Evolutionary conservation across 1,139 yeast species (phyloP).

Genomic region (Blastobotrys illinoisensis): DNA sequence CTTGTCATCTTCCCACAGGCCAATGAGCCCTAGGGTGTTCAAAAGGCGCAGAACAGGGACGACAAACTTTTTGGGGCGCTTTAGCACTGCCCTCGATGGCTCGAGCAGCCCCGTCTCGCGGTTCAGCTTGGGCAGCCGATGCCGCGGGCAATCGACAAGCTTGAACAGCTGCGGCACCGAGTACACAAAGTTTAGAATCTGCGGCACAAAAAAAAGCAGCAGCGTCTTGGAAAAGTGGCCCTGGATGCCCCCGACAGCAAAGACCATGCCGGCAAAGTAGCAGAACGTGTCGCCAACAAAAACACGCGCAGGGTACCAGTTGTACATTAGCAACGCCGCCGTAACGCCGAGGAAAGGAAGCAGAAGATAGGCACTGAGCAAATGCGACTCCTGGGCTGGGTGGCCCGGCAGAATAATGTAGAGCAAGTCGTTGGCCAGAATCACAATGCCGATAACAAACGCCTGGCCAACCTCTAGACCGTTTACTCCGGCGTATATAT

Average conservation of each 20-base stretch:
- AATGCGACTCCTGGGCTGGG: conserved; percentile 73
- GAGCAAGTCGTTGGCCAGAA: conserved; percentile 69
- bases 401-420: conserved; percentile 55
- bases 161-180: conserved; percentile 87
- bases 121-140: conserved; percentile 78
- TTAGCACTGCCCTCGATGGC: conserved; percentile 55
- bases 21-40: conserved; percentile 46
- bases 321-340: conserved; percentile 64
- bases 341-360: conserved; percentile 88
- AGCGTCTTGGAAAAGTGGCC: conserved; percentile 96
- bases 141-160: conserved; percentile 90
- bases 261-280: conserved; percentile 97
- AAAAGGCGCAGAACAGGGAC: conserved; percentile 31
- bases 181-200: conserved; percentile 80
- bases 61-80: conserved; percentile 31
- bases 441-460: conserved; percentile 63
- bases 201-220: conserved; percentile 80
- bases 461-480: conserved; percentile 97
- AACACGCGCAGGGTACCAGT: conserved; percentile 87
- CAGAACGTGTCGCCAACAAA: conserved; percentile 98
- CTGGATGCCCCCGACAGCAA: conserved; percentile 91
- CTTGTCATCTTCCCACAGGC: conserved; percentile 36
- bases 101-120: conserved; percentile 63
- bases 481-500: conserved; percentile 91
- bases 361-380: conserved; percentile 70